A percentile compares a stretch with the other conserved stretches of the same genome.
These are phyloP conservation scores for Pythium dissotocum DNA, from an alignment of 352 stramenopile species.

Conservation along the genomic window DNA sequence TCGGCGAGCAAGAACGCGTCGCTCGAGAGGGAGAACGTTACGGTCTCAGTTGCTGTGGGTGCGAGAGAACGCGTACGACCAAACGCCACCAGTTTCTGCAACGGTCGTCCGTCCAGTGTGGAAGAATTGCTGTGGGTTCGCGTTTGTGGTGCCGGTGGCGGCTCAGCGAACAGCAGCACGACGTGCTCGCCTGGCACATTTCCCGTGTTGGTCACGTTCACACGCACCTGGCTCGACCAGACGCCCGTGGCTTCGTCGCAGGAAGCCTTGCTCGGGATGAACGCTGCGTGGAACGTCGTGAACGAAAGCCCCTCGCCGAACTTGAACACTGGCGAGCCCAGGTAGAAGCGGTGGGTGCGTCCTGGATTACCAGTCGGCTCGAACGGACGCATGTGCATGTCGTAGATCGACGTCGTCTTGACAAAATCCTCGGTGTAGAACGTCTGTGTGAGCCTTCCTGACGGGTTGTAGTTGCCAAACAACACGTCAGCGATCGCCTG, in stretches of 20 bases:
- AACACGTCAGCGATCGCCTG: slow-evolving; percentile 76
- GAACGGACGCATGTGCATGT: slow-evolving; percentile 86
- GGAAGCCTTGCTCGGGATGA: background rate
- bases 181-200: slow-evolving; percentile 40
- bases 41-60: slow-evolving; percentile 8
- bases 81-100: slow-evolving; percentile 60
- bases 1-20: slow-evolving; percentile 46
- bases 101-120: slow-evolving; percentile 36
- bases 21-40: slow-evolving; percentile 38
- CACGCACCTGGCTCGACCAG: slow-evolving; percentile 27
- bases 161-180: slow-evolving; percentile 31
- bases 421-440: slow-evolving; percentile 64
- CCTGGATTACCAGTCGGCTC: slow-evolving; percentile 58
- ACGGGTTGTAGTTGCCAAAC: slow-evolving; percentile 71
- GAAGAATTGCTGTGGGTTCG: background rate
- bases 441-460: slow-evolving; percentile 66
- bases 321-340: slow-evolving; percentile 52
- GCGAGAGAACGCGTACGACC: slow-evolving; percentile 45
- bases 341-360: slow-evolving; percentile 87
- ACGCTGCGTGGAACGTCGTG: slow-evolving; percentile 51
- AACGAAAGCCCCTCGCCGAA: slow-evolving; percentile 87
- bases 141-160: slow-evolving; percentile 20
- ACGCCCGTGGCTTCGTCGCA: slow-evolving; percentile 5
- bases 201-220: slow-evolving; percentile 52
- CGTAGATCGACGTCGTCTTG: slow-evolving; percentile 57